Evolutionary conservation across 2,329 filamentous ascomycete species (phyloP).

Genomic region (Epichloe hybrida): DNA sequence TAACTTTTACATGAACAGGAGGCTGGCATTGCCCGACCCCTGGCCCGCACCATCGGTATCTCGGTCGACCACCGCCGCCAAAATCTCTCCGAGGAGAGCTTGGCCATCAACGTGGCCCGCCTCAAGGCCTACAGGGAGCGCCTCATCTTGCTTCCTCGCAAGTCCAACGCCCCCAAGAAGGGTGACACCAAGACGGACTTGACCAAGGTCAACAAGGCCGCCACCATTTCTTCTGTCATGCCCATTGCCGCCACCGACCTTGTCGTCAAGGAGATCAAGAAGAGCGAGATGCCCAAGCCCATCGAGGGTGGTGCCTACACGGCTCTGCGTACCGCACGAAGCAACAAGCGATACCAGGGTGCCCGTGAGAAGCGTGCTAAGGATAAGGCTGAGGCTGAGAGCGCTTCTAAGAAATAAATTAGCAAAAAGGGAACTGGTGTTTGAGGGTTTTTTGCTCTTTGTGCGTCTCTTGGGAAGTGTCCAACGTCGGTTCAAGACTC

Average conservation of each 20-base stretch:
- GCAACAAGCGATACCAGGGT: slow-evolving; percentile 69
- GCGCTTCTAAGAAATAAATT: slow-evolving; percentile 69
- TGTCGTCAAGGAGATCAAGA: slow-evolving; percentile 63
- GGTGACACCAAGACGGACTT: slow-evolving; percentile 80
- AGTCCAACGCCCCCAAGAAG: slow-evolving; percentile 85
- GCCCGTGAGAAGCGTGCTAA: slow-evolving; percentile 84
- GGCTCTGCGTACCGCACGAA: slow-evolving; percentile 72
- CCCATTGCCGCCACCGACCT: slow-evolving; percentile 58
- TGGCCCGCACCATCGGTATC: slow-evolving; percentile 94
- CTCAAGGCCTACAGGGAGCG: slow-evolving; percentile 96
- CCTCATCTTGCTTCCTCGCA: slow-evolving; percentile 95
- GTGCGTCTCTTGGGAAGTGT: slow-evolving; percentile 25
- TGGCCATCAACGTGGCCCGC: slow-evolving; percentile 88
- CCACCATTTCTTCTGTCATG: slow-evolving; percentile 37
- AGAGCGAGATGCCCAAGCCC: slow-evolving; percentile 63
- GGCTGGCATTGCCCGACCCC: slow-evolving; percentile 86
- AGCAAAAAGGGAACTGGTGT: slow-evolving; percentile 27
- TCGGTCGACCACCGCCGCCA: slow-evolving; percentile 89
- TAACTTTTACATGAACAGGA: slow-evolving; percentile 48
- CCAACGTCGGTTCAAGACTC: slow-evolving; percentile 24
- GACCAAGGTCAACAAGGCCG: slow-evolving; percentile 48
- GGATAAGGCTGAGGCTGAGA: slow-evolving; percentile 74
- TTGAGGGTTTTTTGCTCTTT: slow-evolving; percentile 29
- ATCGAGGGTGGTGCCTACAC: slow-evolving; percentile 75
- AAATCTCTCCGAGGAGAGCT: slow-evolving; percentile 93